Conservation (phyloP, 2,329 filamentous ascomycete species). For the Diaporthe vexans region DNA sequence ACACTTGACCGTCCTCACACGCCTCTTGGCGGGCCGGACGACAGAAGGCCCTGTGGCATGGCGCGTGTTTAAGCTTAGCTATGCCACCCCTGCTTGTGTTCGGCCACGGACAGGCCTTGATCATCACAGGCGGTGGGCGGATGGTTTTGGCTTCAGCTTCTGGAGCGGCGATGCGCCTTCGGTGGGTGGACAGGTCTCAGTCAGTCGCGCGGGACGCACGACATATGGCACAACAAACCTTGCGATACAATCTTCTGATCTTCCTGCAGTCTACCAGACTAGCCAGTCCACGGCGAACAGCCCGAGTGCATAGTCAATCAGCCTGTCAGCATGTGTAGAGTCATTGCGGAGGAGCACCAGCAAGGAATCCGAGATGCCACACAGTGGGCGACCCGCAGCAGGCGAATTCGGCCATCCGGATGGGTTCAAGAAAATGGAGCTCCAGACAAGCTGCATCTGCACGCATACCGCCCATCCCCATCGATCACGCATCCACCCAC, state of each 20-base stretch:
- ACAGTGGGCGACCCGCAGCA: conserved; percentile 39
- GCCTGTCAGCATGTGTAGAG: not conserved
- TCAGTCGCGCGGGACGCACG: conserved; percentile 8
- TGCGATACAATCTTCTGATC: not conserved
- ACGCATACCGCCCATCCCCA: conserved; percentile 37
- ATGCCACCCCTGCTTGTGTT: conserved; percentile 28
- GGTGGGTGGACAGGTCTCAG: conserved; percentile 15
- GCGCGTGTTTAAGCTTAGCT: conserved; percentile 38
- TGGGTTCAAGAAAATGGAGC: conserved; percentile 29
- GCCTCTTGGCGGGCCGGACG: conserved; percentile 35
- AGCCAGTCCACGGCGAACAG: not conserved
- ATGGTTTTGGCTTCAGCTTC: conserved; percentile 11
- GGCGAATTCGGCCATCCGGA: conserved; percentile 29
- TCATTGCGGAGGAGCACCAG: conserved; percentile 16
- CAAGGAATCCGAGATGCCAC: conserved; percentile 32
- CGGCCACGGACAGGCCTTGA: conserved; percentile 17
- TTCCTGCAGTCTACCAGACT: not conserved
- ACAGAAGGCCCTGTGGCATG: conserved; percentile 34
- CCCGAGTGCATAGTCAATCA: not conserved
- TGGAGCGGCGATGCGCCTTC: conserved; percentile 16
- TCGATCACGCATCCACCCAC: conserved; percentile 27
- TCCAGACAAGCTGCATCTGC: conserved; percentile 35
- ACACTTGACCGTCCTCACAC: conserved; percentile 35
- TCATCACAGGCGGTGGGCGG: conserved; percentile 15
- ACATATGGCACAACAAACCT: conserved; percentile 18